Evolutionary conservation across 148 eudicot genomes (phyloP).

Genomic region (Cornus controversa): DNA sequence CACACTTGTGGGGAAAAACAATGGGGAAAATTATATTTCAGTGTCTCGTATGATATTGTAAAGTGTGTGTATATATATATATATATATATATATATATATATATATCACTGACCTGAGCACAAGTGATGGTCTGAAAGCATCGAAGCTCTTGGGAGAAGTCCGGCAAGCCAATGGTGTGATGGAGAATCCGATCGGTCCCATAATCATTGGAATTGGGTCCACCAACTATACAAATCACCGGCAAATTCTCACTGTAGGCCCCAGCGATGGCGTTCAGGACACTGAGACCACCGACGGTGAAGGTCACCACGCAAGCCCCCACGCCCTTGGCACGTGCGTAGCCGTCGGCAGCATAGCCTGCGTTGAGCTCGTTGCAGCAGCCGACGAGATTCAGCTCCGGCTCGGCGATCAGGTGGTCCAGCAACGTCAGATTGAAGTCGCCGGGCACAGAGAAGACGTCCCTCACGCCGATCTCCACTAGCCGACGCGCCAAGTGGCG

Average conservation of each 20-base stretch:
- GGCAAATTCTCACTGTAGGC: conserved; percentile 84
- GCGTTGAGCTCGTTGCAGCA: conserved; percentile 91
- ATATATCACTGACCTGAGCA: conserved; percentile 38
- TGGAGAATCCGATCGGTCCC: conserved; percentile 65
- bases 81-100: too few species aligned
- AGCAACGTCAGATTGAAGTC: conserved; percentile 71
- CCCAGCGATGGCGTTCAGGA: conserved; percentile 73
- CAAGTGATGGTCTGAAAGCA: conserved; percentile 79
- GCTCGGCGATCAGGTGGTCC: conserved; percentile 63
- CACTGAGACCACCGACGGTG: conserved; percentile 77
- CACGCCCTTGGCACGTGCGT: conserved; percentile 76
- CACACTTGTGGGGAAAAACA: too few species aligned
- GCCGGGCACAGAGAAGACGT: conserved; percentile 79
- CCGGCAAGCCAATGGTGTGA: conserved; percentile 76
- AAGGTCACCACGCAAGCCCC: conserved; percentile 84
- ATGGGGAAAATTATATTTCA: too few species aligned
- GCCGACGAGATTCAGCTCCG: conserved; percentile 58
- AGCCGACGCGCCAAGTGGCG: conserved; percentile 62
- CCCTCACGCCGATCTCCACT: conserved; percentile 59
- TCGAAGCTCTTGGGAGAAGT: conserved; percentile 69
- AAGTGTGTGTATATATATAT: too few species aligned
- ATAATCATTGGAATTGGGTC: conserved; percentile 83
- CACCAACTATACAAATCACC: conserved; percentile 76
- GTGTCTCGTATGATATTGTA: too few species aligned
- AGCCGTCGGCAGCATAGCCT: conserved; percentile 86